These are phyloP conservation scores for Colletotrichum ledebouriae DNA, from an alignment of 2,329 filamentous ascomycete genomes.

Conservation along the genomic window DNA sequence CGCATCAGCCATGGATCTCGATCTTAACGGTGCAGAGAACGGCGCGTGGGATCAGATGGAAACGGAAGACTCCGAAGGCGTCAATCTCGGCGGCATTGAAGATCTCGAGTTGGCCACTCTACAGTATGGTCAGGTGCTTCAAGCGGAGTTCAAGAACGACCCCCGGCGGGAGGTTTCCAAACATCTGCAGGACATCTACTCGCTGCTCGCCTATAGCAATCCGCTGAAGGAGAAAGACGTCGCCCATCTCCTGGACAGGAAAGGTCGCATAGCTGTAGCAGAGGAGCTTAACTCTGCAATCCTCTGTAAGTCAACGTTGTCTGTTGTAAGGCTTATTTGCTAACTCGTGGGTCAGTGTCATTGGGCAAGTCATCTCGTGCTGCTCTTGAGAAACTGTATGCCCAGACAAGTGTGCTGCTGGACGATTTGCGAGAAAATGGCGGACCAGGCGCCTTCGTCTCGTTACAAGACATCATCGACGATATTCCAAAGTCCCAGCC, in stretches of 20 bases:
- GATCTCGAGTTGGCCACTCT: slow-evolving; percentile 78
- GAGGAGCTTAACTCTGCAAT: slow-evolving; percentile 97
- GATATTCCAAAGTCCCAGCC: slow-evolving; percentile 57
- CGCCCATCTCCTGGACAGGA: slow-evolving; percentile 81
- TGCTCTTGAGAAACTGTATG: slow-evolving; percentile 85
- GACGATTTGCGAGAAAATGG: slow-evolving; percentile 85
- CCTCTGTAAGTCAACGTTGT: slow-evolving; percentile 72
- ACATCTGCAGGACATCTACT: slow-evolving; percentile 86
- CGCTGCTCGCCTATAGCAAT: slow-evolving; percentile 87
- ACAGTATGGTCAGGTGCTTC: slow-evolving; percentile 82
- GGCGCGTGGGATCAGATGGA: slow-evolving; percentile 65
- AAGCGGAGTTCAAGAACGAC: slow-evolving; percentile 82
- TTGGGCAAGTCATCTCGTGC: slow-evolving; percentile 91
- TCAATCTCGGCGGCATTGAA: slow-evolving; percentile 46
- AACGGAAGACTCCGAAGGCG: slow-evolving; percentile 58
- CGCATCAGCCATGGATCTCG: slow-evolving; percentile 68
- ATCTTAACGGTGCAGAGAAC: slow-evolving; percentile 61
- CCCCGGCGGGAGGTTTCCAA: slow-evolving; percentile 77
- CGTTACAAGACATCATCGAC: slow-evolving; percentile 63
- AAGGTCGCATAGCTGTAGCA: slow-evolving; percentile 82
- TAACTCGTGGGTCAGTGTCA: slow-evolving; percentile 70
- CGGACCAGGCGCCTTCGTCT: slow-evolving; percentile 86
- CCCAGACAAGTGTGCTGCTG: slow-evolving; percentile 89
- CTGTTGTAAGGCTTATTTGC: neutral
- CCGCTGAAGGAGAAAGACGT: slow-evolving; percentile 81